Evolutionary conservation across 2,329 filamentous ascomycete species (phyloP).

Genomic region (Trichoderma cornu-damae): DNA sequence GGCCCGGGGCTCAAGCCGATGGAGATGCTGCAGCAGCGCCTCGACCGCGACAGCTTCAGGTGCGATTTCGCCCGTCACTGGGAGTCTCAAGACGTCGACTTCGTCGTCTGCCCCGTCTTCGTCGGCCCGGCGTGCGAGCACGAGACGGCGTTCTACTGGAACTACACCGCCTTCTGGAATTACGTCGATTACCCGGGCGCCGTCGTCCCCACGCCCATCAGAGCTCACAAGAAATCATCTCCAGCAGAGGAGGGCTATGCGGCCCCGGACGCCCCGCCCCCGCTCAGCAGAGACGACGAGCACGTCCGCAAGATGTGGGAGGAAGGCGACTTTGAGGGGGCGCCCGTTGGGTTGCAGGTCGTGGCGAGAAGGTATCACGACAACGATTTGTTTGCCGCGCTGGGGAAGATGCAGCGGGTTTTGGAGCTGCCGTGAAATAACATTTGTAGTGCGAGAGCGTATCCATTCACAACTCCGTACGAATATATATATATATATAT

Average conservation of each 20-base stretch:
- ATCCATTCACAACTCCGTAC: not conserved
- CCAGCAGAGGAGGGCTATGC: constrained; percentile 17
- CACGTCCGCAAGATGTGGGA: not conserved
- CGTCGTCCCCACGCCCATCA: constrained; percentile 27
- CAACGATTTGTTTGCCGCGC: constrained; percentile 30
- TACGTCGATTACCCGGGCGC: constrained; percentile 29
- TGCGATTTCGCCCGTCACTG: not conserved
- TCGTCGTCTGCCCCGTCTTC: constrained; percentile 28
- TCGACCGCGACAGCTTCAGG: constrained; percentile 1
- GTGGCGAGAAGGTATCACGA: constrained; percentile 34
- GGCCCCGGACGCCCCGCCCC: not conserved
- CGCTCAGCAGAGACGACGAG: not conserved
- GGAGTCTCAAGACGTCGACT: constrained; percentile 28
- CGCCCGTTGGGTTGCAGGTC: constrained; percentile 23
- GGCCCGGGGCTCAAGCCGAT: not conserved
- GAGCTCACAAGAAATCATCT: constrained; percentile 12
- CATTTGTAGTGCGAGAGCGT: not conserved
- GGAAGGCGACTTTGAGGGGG: constrained; percentile 18
- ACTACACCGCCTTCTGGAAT: constrained; percentile 32
- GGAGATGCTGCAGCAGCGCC: not conserved
- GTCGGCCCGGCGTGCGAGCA: constrained; percentile 23
- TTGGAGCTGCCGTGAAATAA: not conserved
- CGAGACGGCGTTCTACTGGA: constrained; percentile 25
- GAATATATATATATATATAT: not conserved
- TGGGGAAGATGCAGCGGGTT: constrained; percentile 21